phyloP scores from a whole-genome alignment of 257 asterid genomes.

The Nicotiana obtusifolia region DNA sequence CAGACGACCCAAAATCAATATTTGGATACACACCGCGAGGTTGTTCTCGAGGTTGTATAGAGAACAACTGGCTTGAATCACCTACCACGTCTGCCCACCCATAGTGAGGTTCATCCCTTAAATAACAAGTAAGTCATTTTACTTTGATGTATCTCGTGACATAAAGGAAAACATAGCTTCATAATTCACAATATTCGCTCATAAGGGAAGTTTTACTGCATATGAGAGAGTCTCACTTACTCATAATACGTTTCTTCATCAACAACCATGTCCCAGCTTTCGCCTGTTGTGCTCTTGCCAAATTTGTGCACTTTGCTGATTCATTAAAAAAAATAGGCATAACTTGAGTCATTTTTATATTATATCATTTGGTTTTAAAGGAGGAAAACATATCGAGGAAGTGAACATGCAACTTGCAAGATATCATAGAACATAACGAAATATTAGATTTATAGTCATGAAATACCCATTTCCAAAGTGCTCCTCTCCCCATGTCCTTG shows the following conservation, averaged over 20 bases:
- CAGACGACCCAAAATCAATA: slow-evolving; percentile 63
- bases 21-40: slow-evolving; percentile 87
- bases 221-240: slow-evolving; percentile 35
- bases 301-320: slow-evolving; percentile 94
- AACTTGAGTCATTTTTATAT: not conserved
- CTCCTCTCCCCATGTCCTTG: slow-evolving; percentile 99
- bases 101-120: slow-evolving; percentile 96
- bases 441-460: not conserved
- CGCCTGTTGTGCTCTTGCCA: slow-evolving; percentile 94
- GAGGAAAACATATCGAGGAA: not conserved
- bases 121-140: not conserved
- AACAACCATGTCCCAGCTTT: slow-evolving; percentile 94
- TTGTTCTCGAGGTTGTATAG: slow-evolving; percentile 75
- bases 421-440: not conserved
- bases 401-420: not conserved
- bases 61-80: slow-evolving; percentile 80
- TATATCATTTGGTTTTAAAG: not conserved
- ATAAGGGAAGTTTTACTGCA: not conserved
- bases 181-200: not conserved
- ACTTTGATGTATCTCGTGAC: not conserved
- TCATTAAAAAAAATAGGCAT: not conserved
- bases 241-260: slow-evolving; percentile 92
- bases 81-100: slow-evolving; percentile 99
- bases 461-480: slow-evolving; percentile 98
- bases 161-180: not conserved